Percentiles rank a stretch among this genome's conserved stretches.
These are phyloP conservation scores for Cantharellus cinnabarinus DNA, from an alignment of 768 basidiomycete genomes.

Conservation along the genomic window DNA sequence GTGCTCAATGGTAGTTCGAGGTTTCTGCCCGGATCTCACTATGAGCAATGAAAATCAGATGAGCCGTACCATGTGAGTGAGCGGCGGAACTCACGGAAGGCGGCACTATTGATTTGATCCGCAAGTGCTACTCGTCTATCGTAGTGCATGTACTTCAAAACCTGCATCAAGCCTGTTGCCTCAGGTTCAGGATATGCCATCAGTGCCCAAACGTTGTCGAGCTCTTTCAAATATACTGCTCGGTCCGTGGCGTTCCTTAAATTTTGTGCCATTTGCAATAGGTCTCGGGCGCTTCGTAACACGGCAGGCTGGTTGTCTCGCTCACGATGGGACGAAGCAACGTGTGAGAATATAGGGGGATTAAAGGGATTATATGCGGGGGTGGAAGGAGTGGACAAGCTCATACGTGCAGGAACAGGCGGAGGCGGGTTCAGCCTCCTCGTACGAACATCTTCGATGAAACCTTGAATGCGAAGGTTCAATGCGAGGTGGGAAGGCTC, in stretches of 20 bases:
- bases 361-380: background rate
- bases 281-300: constrained; percentile 39
- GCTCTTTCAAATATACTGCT: constrained; percentile 42
- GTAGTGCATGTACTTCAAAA: constrained; percentile 55
- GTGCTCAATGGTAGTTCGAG: background rate
- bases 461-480: constrained; percentile 72
- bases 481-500: constrained; percentile 57
- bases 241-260: constrained; percentile 37
- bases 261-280: constrained; percentile 39
- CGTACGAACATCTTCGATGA: constrained; percentile 70
- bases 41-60: background rate
- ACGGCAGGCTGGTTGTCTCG: constrained; percentile 12
- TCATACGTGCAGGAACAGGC: background rate
- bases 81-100: constrained; percentile 33
- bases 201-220: constrained; percentile 52
- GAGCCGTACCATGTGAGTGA: background rate
- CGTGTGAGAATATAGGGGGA: background rate
- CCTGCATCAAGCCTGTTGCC: constrained; percentile 37
- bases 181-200: constrained; percentile 61
- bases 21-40: background rate
- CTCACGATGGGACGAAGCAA: background rate
- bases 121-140: constrained; percentile 64
- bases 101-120: constrained; percentile 72
- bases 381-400: constrained; percentile 16
- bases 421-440: constrained; percentile 27